A percentile compares a stretch with the other conserved stretches of the same genome.
Evolutionary conservation across 2,329 filamentous ascomycete genomes (phyloP).

Genomic region (Stagonosporopsis vannaccii): DNA sequence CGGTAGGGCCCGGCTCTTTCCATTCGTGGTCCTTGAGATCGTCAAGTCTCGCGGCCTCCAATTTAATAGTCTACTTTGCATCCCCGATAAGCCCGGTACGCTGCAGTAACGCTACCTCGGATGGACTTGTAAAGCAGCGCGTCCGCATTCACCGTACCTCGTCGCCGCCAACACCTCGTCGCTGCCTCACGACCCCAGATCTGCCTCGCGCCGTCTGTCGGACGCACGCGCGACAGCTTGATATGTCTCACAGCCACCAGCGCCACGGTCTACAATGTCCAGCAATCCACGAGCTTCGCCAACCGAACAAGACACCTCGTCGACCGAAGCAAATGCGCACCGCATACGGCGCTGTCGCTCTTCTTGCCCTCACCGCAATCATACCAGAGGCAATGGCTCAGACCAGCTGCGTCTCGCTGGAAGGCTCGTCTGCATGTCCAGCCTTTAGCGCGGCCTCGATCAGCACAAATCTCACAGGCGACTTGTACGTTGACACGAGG

Average conservation of each 20-base stretch:
- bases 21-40: constrained; percentile 32
- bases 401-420: constrained; percentile 69
- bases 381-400: constrained; percentile 48
- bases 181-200: constrained; percentile 22
- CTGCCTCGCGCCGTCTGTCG: constrained; percentile 16
- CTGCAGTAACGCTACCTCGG: constrained; percentile 27
- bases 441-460: constrained; percentile 77
- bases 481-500: constrained; percentile 64
- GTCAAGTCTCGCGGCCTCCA: constrained; percentile 25
- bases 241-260: constrained; percentile 18
- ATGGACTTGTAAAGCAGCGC: constrained; percentile 45
- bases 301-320: constrained; percentile 12
- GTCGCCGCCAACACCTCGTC: constrained; percentile 24
- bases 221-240: constrained; percentile 16
- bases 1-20: constrained; percentile 36
- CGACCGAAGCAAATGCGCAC: constrained; percentile 34
- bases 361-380: constrained; percentile 40
- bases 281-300: constrained; percentile 2
- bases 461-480: constrained; percentile 68
- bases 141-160: constrained; percentile 33
- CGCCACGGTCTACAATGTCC: constrained; percentile 3
- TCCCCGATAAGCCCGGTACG: constrained; percentile 17
- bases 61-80: constrained; percentile 26
- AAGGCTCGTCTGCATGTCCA: constrained; percentile 72
- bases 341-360: constrained; percentile 25